These are phyloP conservation scores for Pythium apleroticum DNA, from an alignment of 352 stramenopile species.

Conservation along the genomic window DNA sequence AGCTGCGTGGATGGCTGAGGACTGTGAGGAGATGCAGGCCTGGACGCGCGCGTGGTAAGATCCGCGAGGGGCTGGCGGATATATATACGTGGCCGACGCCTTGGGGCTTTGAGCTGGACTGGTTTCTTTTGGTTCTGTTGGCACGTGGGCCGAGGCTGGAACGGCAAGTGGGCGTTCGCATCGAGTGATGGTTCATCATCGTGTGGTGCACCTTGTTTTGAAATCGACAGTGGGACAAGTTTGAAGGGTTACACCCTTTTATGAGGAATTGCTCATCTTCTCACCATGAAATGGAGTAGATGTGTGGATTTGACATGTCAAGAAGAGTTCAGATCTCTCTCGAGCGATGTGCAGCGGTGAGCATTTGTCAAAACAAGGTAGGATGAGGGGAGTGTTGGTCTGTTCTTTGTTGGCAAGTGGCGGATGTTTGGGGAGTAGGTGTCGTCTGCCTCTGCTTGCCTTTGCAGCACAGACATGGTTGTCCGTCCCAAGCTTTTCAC, in stretches of 20 bases:
- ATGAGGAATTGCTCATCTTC: background rate
- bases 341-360: background rate
- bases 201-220: background rate
- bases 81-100: slow-evolving; percentile 15
- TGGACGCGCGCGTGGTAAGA: background rate
- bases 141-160: background rate
- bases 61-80: slow-evolving; percentile 1
- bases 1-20: background rate
- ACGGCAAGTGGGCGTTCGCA: background rate
- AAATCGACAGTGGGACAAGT: background rate
- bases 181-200: background rate
- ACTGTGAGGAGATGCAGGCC: background rate
- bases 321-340: background rate
- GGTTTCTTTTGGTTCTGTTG: slow-evolving; percentile 15
- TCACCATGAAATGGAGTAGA: slow-evolving; percentile 5
- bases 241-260: background rate
- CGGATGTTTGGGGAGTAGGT: slow-evolving; percentile 20
- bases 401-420: slow-evolving; percentile 27
- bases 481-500: background rate
- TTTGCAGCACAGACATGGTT: slow-evolving; percentile 4
- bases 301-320: background rate
- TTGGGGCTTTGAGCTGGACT: background rate
- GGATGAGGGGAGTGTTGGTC: slow-evolving; percentile 11
- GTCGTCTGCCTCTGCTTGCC: slow-evolving; percentile 12
- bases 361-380: slow-evolving; percentile 19